Conservation (phyloP, 352 stramenopile species). For the Thalassiosira ordinaria region DNA sequence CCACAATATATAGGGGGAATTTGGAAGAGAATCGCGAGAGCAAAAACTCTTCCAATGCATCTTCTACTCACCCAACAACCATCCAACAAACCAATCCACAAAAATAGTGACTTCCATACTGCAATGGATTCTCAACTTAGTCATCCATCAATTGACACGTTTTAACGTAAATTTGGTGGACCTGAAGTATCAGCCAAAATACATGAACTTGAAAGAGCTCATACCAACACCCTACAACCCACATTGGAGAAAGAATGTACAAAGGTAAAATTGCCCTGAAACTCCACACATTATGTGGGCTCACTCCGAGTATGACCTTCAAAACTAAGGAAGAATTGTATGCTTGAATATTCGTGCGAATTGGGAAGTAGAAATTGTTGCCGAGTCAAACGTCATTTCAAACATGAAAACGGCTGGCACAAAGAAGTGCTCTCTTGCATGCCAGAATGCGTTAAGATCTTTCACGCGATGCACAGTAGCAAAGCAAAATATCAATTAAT, state of each 20-base stretch:
- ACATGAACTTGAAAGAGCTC: background rate
- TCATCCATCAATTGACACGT: background rate
- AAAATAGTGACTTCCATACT: too few species aligned
- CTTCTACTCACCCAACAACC: too few species aligned
- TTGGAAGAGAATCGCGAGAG: too few species aligned
- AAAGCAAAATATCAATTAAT: background rate
- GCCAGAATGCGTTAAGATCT: background rate
- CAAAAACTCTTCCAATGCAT: too few species aligned
- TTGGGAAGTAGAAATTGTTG: background rate
- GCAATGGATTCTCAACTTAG: background rate
- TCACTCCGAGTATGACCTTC: background rate
- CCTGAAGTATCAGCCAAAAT: background rate
- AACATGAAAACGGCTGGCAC: background rate
- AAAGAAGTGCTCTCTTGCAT: background rate
- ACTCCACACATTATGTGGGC: background rate
- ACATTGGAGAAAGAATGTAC: background rate
- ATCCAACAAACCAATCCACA: too few species aligned
- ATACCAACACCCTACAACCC: background rate
- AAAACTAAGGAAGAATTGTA: background rate
- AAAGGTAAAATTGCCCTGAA: background rate
- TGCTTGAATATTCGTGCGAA: background rate
- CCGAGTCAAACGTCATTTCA: background rate
- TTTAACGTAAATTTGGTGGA: background rate
- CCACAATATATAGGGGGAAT: too few species aligned
- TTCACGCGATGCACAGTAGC: background rate